Base-by-base conservation (phyloP, 148 eudicot species). In the Vaccinium darrowii region DNA sequence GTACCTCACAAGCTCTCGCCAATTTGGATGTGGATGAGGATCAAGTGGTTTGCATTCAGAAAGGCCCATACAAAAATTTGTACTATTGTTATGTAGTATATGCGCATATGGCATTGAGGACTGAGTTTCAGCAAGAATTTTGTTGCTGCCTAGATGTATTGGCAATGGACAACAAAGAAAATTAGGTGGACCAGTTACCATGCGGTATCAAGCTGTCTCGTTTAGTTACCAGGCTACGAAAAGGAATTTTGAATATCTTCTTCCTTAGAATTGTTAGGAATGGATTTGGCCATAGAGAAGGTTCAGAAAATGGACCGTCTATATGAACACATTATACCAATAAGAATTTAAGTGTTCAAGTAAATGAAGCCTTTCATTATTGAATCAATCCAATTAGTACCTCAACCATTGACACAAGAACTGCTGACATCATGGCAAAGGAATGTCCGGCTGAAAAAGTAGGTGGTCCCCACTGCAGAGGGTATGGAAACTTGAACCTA, bases 381-480 rank as follows among this genome's bases (percentile, higher is more conserved):
- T 9, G 65, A 25, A 43, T 43, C 5, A 36, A 71, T 47, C 84
- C 50, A 73, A 14, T 51, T 33, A 80, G 63, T 94, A 97, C 99
- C 98, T 97, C 99, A 80, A 94, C 90, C 98, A 97, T 97, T 33
- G 99, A 97, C 33, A 97, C 99, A 36, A 97, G 92, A 82, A 97
- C 99, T 5, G 98, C 91, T 43, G 99, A 94, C 99, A 97, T 97
- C 99, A 97, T 97, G 10, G 98, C 99, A 85, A 97, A 90, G 18
- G 89, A 88, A 88, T 95, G 98, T 25, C 99, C 99, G 1, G 97
- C 98, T 58, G 98, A 85, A 82, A 97, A 97, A 1, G 99, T 94
- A 79, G 99, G 99, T 25, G 99, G 95, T 58, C 99, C 99, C 99
- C 99, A 97, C 86, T 97, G 99, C 87, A 95, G 87, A 23, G 98